Evolutionary conservation across 345 rosid species (phyloP).

Genomic region (Citrus hindsii): DNA sequence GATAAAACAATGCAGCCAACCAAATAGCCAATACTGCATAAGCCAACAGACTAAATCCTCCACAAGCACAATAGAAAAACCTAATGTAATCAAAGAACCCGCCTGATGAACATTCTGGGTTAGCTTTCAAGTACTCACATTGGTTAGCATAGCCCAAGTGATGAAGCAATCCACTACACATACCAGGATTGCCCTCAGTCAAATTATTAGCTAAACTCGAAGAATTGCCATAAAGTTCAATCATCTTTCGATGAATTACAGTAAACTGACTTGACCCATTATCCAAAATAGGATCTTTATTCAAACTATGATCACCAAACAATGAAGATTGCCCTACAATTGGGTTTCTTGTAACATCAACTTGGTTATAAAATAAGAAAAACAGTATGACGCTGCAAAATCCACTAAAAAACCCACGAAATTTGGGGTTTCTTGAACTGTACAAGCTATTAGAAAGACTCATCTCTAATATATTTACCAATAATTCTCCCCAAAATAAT

Average conservation of each 20-base stretch:
- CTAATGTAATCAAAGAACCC: constrained; percentile 79
- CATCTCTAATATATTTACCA: constrained; percentile 19
- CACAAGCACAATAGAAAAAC: constrained; percentile 73
- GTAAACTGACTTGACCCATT: constrained; percentile 25
- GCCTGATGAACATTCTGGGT: constrained; percentile 62
- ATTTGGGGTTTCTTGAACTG: constrained; percentile 25
- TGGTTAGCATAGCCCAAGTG: constrained; percentile 43
- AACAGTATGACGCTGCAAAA: constrained; percentile 30
- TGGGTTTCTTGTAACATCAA: constrained; percentile 28
- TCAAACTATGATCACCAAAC: constrained; percentile 17
- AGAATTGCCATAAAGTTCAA: constrained; percentile 17
- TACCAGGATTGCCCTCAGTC: constrained; percentile 24
- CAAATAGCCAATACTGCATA: constrained; percentile 55
- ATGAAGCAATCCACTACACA: constrained; percentile 42
- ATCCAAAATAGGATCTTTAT: not conserved
- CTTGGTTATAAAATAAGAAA: constrained; percentile 34
- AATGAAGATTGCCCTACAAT: constrained; percentile 20
- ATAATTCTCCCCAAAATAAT: not conserved
- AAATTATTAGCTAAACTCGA: constrained; percentile 22
- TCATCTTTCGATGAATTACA: constrained; percentile 25
- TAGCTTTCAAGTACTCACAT: constrained; percentile 54
- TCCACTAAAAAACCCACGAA: constrained; percentile 40
- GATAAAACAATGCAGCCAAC: constrained; percentile 79
- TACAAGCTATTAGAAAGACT: constrained; percentile 9
- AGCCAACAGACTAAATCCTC: constrained; percentile 42